Evolutionary conservation across 1,284 basidiomycete genomes (phyloP).

Genomic region (Cutaneotrichosporon cutaneum): DNA sequence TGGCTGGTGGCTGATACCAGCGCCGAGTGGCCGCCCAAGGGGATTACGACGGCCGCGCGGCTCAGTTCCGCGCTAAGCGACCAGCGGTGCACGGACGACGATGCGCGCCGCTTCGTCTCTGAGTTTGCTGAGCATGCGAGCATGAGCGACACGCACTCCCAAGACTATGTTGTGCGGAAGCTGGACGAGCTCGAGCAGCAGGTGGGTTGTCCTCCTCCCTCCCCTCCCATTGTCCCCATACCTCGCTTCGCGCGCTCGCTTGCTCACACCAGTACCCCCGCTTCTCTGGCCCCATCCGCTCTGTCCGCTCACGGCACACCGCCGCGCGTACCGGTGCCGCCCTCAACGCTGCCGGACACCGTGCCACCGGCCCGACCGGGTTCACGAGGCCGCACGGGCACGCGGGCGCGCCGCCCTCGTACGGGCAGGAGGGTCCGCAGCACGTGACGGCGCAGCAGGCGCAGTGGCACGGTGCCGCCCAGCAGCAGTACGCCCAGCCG

Average conservation of each 20-base stretch:
- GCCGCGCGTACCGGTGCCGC: constrained; percentile 3
- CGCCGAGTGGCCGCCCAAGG: constrained; percentile 2
- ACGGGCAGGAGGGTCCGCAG: neutral
- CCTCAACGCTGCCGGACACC: constrained; percentile 5
- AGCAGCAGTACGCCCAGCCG: neutral
- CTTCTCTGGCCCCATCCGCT: neutral
- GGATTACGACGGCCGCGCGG: neutral
- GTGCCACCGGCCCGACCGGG: neutral
- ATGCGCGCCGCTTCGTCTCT: neutral
- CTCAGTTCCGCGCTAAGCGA: neutral
- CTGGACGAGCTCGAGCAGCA: constrained; percentile 12
- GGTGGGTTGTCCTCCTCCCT: neutral
- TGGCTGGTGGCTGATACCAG: neutral
- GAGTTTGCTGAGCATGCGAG: constrained; percentile 2
- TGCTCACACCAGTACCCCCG: constrained; percentile 7
- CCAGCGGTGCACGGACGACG: constrained; percentile 2
- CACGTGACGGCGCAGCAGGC: neutral
- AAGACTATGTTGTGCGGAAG: constrained; percentile 7
- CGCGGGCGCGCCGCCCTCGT: neutral
- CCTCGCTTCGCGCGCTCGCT: neutral
- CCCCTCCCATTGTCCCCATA: neutral
- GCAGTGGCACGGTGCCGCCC: neutral
- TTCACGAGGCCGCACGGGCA: constrained; percentile 1
- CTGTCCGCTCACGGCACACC: constrained; percentile 3
- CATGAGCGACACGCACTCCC: constrained; percentile 8